phyloP scores from a whole-genome alignment of 1,284 basidiomycete species.

The Pseudozyma sp. region DNA sequence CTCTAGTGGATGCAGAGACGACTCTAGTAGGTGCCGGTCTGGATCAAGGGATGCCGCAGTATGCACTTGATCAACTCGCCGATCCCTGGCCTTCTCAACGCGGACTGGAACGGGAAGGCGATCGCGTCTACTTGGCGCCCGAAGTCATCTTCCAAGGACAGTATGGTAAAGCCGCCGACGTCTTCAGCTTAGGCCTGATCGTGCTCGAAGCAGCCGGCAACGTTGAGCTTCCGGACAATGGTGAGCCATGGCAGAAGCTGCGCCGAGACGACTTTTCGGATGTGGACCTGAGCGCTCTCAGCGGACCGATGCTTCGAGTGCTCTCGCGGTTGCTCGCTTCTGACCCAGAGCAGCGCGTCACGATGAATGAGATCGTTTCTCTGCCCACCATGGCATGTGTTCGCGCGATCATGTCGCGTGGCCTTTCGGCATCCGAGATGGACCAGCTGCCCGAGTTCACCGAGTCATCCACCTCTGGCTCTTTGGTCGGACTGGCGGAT shows the following conservation, averaged over 20 bases:
- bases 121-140: slow-evolving; percentile 97
- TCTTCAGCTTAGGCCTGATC: slow-evolving; percentile 96
- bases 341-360: slow-evolving; percentile 53
- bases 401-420: slow-evolving; percentile 53
- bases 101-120: slow-evolving; percentile 83
- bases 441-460: slow-evolving; percentile 64
- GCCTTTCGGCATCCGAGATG: slow-evolving; percentile 57
- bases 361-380: slow-evolving; percentile 51
- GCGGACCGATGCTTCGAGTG: slow-evolving; percentile 59
- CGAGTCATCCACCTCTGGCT: slow-evolving; percentile 33
- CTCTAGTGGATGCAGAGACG: slow-evolving; percentile 52
- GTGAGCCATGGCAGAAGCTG: slow-evolving; percentile 93
- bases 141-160: slow-evolving; percentile 87
- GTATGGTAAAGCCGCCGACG: slow-evolving; percentile 93
- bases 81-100: slow-evolving; percentile 24
- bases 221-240: slow-evolving; percentile 95
- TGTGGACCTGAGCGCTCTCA: slow-evolving; percentile 78
- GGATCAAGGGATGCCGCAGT: slow-evolving; percentile 20
- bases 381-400: slow-evolving; percentile 57
- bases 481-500: slow-evolving; percentile 21
- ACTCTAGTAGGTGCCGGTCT: slow-evolving; percentile 61
- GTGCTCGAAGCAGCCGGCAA: slow-evolving; percentile 95
- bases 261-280: slow-evolving; percentile 92
- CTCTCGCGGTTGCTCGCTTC: slow-evolving; percentile 56
- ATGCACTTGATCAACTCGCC: slow-evolving; percentile 19